Evolutionary conservation across 192 early-diverging fungal species (phyloP), one percentile per base, ranked within the genome.

Genomic region (Lunasporangiospora selenospora): DNA sequence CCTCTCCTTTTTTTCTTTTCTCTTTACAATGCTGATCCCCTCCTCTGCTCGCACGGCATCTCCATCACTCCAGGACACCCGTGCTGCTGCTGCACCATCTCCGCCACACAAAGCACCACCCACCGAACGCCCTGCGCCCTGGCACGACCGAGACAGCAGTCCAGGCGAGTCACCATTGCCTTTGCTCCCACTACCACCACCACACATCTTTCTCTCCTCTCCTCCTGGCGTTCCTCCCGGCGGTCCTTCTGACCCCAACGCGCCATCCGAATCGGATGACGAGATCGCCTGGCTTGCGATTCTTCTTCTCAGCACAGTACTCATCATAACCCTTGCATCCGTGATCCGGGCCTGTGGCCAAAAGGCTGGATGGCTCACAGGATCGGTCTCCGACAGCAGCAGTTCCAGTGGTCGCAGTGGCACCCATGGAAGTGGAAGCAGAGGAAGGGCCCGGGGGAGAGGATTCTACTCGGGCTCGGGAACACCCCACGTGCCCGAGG

Each of bases 281-380:
- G 67, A 71, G 53, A 59, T 62, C 33, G 45, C 53, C 21, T 71
- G 67, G 67, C 39, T 62, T 13, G 39, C 62, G n/a, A 41, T 62
- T 12, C 21, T 71, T 32, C 11, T 62, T 18, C 45, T 71, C 30
- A 30, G 42, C 12, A 44, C 30, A 37, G 67, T 32, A 29, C 38
- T 71, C 53, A 56, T 71, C 59, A 62, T 71, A 57, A 62, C 53
- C 12, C 47, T 71, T 31, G 38, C 46, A 24, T 50, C 59, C 32
- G 67, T 62, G 16, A 71, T 71, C 58, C 67, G 67, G 3, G 62
- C 58, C 59, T 71, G 67, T 62, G 67, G 67, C 53, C 67, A 71
- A 57, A 62, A 52, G 53, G 59, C 67, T 15, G 59, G 67, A 3
- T 71, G 67, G 67, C 59, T 71, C 46, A 50, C 67, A 27, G 8